phyloP scores from a whole-genome alignment of 2,329 filamentous ascomycete species.

The Coniochaeta sp. region DNA sequence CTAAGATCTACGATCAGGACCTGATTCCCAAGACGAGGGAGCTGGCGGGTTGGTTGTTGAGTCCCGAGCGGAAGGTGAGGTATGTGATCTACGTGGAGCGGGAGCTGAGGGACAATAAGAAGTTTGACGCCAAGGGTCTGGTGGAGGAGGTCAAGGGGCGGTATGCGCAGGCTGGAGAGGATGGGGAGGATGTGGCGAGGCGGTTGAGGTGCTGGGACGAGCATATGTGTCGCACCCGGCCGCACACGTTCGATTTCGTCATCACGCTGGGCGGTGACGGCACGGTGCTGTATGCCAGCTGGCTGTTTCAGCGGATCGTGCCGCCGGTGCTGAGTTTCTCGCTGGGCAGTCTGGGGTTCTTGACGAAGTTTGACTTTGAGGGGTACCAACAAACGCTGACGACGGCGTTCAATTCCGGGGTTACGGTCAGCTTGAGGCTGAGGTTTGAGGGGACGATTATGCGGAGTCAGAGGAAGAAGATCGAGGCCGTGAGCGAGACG shows the following conservation, averaged over 20 bases:
- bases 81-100: constrained; percentile 84
- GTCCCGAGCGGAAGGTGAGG: constrained; percentile 53
- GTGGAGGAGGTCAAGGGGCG: constrained; percentile 48
- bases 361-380: constrained; percentile 93
- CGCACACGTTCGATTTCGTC: constrained; percentile 89
- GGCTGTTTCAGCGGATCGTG: constrained; percentile 93
- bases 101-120: constrained; percentile 60
- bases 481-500: constrained; percentile 3
- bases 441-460: constrained; percentile 93
- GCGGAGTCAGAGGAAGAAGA: constrained; percentile 53
- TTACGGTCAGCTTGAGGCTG: constrained; percentile 79
- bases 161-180: constrained; percentile 24
- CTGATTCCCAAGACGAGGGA: constrained; percentile 72
- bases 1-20: constrained; percentile 82
- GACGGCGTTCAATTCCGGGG: constrained; percentile 69
- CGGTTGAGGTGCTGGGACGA: constrained; percentile 79
- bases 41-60: constrained; percentile 73
- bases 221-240: constrained; percentile 65
- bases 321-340: constrained; percentile 90
- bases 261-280: constrained; percentile 90
- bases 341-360: constrained; percentile 83
- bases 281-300: constrained; percentile 93
- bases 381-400: constrained; percentile 62
- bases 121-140: constrained; percentile 67
- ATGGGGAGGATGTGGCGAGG: constrained; percentile 27